Evolutionary conservation across 306 rosid genomes (phyloP).

Genomic region (Bauhinia variegata): DNA sequence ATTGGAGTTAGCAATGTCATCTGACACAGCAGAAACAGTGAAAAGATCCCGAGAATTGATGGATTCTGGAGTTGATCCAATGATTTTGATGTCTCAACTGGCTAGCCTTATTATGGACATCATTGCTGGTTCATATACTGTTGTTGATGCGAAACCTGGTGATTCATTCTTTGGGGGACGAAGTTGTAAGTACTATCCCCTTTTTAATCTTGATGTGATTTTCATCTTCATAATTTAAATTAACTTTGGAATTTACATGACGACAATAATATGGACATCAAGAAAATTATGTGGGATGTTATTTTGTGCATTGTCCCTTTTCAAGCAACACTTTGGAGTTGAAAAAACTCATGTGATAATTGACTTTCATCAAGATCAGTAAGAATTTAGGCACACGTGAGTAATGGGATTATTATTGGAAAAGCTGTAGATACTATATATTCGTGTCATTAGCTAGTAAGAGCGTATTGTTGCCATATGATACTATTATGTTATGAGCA

Average conservation of each 20-base stretch:
- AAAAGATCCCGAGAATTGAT: slow-evolving; percentile 92
- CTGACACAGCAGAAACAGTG: slow-evolving; percentile 93
- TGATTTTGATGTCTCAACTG: slow-evolving; percentile 92
- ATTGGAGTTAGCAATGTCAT: slow-evolving; percentile 94
- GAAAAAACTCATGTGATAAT: slow-evolving; percentile 21
- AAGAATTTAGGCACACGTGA: slow-evolving; percentile 16
- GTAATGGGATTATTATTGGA: background rate
- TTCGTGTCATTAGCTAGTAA: background rate
- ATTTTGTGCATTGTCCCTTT: slow-evolving; percentile 20
- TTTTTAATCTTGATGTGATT: slow-evolving; percentile 23
- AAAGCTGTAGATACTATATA: background rate
- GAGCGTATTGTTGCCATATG: background rate
- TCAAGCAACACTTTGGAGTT: slow-evolving; percentile 27
- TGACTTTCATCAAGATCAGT: slow-evolving; percentile 24
- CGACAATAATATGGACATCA: too few relatives aligned
- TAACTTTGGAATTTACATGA: slow-evolving; percentile 28
- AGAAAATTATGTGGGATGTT: too few relatives aligned
- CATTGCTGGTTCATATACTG: slow-evolving; percentile 86
- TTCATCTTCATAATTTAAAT: slow-evolving; percentile 30
- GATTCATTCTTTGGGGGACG: slow-evolving; percentile 63
- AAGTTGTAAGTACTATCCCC: slow-evolving; percentile 69
- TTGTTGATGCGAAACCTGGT: slow-evolving; percentile 57
- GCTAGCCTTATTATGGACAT: slow-evolving; percentile 97
- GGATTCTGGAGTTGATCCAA: slow-evolving; percentile 95
- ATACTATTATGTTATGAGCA: slow-evolving; percentile 4